Evolutionary conservation across 2,329 filamentous ascomycete genomes (phyloP).

Genomic region (Endoconidiophora laricicola): DNA sequence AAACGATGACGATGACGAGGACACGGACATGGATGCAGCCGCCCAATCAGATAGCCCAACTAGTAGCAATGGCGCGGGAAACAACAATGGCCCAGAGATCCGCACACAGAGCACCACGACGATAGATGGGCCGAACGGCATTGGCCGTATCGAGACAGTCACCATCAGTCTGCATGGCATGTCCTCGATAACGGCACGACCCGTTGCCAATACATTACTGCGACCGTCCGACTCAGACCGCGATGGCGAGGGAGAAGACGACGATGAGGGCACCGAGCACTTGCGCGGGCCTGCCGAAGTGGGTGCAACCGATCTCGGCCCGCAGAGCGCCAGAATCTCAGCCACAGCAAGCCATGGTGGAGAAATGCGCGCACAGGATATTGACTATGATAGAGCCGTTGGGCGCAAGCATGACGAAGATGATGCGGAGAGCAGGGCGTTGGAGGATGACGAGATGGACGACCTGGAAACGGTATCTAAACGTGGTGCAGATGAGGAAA

Average conservation of each 20-base stretch:
- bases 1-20: conserved; percentile 18
- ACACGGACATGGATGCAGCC: conserved; percentile 6
- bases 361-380: conserved; percentile 24
- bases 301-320: conserved; percentile 72
- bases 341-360: conserved; percentile 18
- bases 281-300: conserved; percentile 72
- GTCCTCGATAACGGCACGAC: conserved; percentile 27
- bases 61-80: conserved; percentile 5
- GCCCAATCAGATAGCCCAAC: conserved; percentile 1
- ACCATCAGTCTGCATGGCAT: conserved; percentile 59
- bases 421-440: conserved; percentile 14
- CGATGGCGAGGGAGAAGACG: conserved; percentile 15
- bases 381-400: conserved; percentile 45
- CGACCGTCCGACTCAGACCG: background rate
- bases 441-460: conserved; percentile 19
- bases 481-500: conserved; percentile 32
- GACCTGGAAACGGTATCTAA: conserved; percentile 29
- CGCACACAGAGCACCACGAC: conserved; percentile 63
- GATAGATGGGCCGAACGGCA: conserved; percentile 64
- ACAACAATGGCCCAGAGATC: conserved; percentile 27
- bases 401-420: conserved; percentile 30
- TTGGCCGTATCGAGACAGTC: conserved; percentile 66
- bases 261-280: conserved; percentile 53
- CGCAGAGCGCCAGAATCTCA: conserved; percentile 35
- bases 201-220: conserved; percentile 12